A percentile compares a stretch with the other conserved stretches of the same genome.
phyloP scores from a whole-genome alignment of 2,329 filamentous ascomycete genomes.

The Cryphonectria radicalis region DNA sequence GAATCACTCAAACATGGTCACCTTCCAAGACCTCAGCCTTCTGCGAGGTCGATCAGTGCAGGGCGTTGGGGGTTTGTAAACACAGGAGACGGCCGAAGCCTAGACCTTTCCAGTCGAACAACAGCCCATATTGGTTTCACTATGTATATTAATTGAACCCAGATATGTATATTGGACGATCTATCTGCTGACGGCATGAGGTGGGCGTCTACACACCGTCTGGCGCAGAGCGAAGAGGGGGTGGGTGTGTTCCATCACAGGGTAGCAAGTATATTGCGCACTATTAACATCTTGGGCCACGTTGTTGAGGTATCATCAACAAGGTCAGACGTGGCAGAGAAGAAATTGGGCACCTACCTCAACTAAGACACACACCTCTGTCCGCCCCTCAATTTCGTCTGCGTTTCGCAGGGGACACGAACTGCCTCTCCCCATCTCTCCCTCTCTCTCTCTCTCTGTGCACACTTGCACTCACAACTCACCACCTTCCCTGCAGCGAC shows the following conservation, averaged over 20 bases:
- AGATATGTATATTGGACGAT: not conserved
- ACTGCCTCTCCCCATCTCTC: too few species aligned
- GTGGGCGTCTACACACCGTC: not conserved
- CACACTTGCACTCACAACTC: not conserved
- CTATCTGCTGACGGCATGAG: not conserved
- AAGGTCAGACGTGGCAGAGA: not conserved
- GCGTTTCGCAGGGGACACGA: not conserved
- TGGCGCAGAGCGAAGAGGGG: not conserved
- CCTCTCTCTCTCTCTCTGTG: too few species aligned
- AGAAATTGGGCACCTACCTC: not conserved
- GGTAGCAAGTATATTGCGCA: not conserved
- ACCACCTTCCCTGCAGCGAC: not conserved
- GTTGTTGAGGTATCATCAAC: not conserved
- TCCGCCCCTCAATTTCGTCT: not conserved
- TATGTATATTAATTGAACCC: not conserved
- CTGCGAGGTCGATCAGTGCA: conserved; percentile 1
- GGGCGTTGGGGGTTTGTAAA: not conserved
- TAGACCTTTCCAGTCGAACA: not conserved
- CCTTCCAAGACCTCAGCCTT: not conserved
- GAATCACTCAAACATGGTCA: not conserved
- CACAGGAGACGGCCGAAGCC: not conserved
- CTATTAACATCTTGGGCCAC: not conserved
- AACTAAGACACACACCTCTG: not conserved
- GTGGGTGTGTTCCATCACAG: not conserved
- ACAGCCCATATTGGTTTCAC: not conserved